Base-by-base conservation (phyloP, 768 basidiomycete genomes). In the Kwoniella dejecticola region DNA sequence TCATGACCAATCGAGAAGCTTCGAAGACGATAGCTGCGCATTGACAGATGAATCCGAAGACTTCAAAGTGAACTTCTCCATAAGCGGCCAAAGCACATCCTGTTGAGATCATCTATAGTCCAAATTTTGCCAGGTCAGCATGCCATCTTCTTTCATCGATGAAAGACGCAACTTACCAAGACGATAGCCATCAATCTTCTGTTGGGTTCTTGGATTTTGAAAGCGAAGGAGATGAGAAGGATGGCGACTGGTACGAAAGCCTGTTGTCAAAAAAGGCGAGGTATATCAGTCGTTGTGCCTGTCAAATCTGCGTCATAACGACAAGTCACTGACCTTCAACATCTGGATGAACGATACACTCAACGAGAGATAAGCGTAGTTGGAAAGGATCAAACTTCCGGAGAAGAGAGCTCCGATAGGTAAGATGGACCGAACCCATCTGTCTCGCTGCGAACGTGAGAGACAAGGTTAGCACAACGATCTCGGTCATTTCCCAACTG, bases 311-410 rank as follows among this genome's bases (percentile, higher is more conserved):
- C 41, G 7, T n/a, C 40, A 29, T 13, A 24, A 24, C 21, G 21
- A 21, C 7, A n/a, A 52, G 41, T 15, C 33, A 68, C 82, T 31
- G 38, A 88, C 89, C 85, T 93, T 93, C 79, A 94, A 87, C 95
- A 97, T 98, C 78, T 98, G 95, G 69, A 98, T 97, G 80, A 95
- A 98, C 0, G 90, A 86, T 11, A 95, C 91, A 67, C 87, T 88
- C 67, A 98, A 62, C 24, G 91, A 88, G 21, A 96, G 86, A 80
- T 96, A 96, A 6, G 93, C 93, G 12, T 89, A 90, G 80, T 99
- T 99, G 81, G 87, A 89, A 60, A 94, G 83, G 74, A 98, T 87
- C 57, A 99, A 85, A 65, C 89, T 91, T 30, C 88, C 96, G 42
- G 89, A 91, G 84, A 98, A 98, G 60, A 99, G 85, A 23, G 93